Conservation (phyloP, 1,284 basidiomycete genomes). For the Rhizoctonia solani region DNA sequence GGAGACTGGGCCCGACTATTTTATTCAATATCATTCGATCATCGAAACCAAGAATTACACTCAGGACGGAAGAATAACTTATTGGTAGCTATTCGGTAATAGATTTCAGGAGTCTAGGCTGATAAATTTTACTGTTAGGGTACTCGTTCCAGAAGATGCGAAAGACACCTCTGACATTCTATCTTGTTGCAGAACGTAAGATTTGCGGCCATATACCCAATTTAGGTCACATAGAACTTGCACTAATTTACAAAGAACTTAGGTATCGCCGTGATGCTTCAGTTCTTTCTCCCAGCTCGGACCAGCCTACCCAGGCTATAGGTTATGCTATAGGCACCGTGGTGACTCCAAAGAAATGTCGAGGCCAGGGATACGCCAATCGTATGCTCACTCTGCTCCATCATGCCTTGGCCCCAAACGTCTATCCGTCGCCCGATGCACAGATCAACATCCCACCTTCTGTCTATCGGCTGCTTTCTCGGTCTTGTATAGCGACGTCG, state of each 20-base stretch:
- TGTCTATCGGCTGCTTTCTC: conserved; percentile 49
- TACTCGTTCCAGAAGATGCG: conserved; percentile 50
- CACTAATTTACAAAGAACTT: too few relatives aligned
- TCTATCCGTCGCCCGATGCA: conserved; percentile 43
- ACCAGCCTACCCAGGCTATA: conserved; percentile 45
- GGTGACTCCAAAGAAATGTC: conserved; percentile 52
- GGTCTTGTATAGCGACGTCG: conserved; percentile 66
- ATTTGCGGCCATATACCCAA: too few relatives aligned
- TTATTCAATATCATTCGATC: conserved; percentile 45
- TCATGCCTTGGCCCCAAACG: conserved; percentile 51
- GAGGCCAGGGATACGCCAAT: conserved; percentile 54
- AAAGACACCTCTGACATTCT: conserved; percentile 50
- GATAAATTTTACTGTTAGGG: conserved; percentile 44
- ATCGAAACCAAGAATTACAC: conserved; percentile 49
- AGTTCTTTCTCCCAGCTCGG: conserved; percentile 34
- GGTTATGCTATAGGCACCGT: conserved; percentile 56
- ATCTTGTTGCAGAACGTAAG: conserved; percentile 54
- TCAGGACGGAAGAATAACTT: conserved; percentile 45
- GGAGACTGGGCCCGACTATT: conserved; percentile 46
- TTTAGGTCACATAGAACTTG: too few relatives aligned
- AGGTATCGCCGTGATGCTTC: conserved; percentile 45
- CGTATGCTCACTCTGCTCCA: conserved; percentile 60
- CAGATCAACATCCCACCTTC: conserved; percentile 44
- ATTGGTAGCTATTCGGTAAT: conserved; percentile 44
- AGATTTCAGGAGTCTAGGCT: not conserved